These are phyloP conservation scores for Cudoniella acicularis DNA, from an alignment of 495 filamentous ascomycete genomes.

Conservation along the genomic window DNA sequence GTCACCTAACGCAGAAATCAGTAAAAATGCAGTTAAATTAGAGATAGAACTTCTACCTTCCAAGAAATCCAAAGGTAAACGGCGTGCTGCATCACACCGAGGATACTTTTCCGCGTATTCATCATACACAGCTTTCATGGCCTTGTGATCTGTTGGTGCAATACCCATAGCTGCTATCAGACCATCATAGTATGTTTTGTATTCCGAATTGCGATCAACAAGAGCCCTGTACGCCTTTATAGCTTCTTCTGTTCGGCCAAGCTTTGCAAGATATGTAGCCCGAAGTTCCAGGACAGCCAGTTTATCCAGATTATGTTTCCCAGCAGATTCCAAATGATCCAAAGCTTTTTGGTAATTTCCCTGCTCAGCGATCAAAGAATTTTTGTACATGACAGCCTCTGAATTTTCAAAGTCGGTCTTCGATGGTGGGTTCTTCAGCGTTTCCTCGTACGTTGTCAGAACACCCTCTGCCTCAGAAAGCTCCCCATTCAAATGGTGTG, in stretches of 20 bases:
- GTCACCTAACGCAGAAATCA: constrained; percentile 47
- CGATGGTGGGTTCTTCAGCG: constrained; percentile 69
- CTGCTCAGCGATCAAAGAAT: constrained; percentile 83
- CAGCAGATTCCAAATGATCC: constrained; percentile 76
- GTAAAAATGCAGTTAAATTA: constrained; percentile 1
- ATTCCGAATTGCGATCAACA: constrained; percentile 83
- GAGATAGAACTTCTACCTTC: constrained; percentile 46
- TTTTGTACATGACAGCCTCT: constrained; percentile 96
- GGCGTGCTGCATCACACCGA: constrained; percentile 76
- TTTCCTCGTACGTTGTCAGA: constrained; percentile 87
- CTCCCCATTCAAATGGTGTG: constrained; percentile 84
- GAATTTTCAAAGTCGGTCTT: constrained; percentile 84
- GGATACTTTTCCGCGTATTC: constrained; percentile 77
- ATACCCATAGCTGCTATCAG: constrained; percentile 67
- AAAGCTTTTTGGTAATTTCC: constrained; percentile 77
- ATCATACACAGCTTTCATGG: constrained; percentile 69
- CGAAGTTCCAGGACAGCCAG: constrained; percentile 86
- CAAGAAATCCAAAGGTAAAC: constrained; percentile 87
- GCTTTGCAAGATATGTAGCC: constrained; percentile 77
- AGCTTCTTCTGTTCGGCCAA: constrained; percentile 78
- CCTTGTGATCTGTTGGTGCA: constrained; percentile 53
- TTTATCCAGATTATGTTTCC: constrained; percentile 76
- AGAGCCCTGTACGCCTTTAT: constrained; percentile 74
- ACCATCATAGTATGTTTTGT: constrained; percentile 77
- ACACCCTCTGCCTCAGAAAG: constrained; percentile 84